A percentile compares a stretch with the other conserved stretches of the same genome.
Conservation (phyloP, 2,329 filamentous ascomycete genomes). For the Amauroascus verrucosus region DNA sequence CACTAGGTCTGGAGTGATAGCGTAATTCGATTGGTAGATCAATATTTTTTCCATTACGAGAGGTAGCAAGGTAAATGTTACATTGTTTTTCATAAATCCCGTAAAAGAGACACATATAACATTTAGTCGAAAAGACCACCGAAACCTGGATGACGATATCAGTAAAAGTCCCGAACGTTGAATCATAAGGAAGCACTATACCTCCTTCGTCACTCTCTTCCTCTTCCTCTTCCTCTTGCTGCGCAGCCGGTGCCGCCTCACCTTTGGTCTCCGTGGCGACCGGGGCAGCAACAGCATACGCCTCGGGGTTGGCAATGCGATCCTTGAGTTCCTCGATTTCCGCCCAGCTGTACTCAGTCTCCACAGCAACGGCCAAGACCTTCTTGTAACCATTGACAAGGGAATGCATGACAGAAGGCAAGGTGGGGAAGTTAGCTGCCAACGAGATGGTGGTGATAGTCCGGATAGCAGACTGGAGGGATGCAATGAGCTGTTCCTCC, state of each 20-base stretch:
- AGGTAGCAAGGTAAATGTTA: slow-evolving; percentile 30
- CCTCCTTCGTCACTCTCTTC: slow-evolving; percentile 55
- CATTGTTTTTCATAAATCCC: slow-evolving; percentile 26
- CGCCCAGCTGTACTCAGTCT: slow-evolving; percentile 87
- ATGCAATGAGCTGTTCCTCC: slow-evolving; percentile 83
- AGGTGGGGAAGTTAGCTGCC: slow-evolving; percentile 86
- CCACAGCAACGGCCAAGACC: slow-evolving; percentile 68
- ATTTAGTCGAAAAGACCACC: slow-evolving; percentile 66
- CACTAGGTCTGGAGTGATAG: slow-evolving; percentile 22
- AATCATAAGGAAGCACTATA: slow-evolving; percentile 19
- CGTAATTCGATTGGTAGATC: not conserved
- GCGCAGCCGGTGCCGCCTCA: slow-evolving; percentile 43
- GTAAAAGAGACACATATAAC: slow-evolving; percentile 16
- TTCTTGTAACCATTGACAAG: slow-evolving; percentile 96
- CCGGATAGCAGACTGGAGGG: slow-evolving; percentile 68
- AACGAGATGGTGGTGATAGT: slow-evolving; percentile 87
- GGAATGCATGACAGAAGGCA: slow-evolving; percentile 93
- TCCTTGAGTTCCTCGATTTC: slow-evolving; percentile 98
- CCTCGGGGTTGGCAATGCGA: slow-evolving; percentile 97
- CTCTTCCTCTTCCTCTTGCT: slow-evolving; percentile 51
- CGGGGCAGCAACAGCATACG: slow-evolving; percentile 77
- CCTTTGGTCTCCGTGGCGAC: slow-evolving; percentile 47
- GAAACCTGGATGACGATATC: slow-evolving; percentile 46
- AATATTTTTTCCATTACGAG: slow-evolving; percentile 23
- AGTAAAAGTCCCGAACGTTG: not conserved